Base-by-base conservation (phyloP, 345 rosid species). In the Melaleuca quinquenervia region DNA sequence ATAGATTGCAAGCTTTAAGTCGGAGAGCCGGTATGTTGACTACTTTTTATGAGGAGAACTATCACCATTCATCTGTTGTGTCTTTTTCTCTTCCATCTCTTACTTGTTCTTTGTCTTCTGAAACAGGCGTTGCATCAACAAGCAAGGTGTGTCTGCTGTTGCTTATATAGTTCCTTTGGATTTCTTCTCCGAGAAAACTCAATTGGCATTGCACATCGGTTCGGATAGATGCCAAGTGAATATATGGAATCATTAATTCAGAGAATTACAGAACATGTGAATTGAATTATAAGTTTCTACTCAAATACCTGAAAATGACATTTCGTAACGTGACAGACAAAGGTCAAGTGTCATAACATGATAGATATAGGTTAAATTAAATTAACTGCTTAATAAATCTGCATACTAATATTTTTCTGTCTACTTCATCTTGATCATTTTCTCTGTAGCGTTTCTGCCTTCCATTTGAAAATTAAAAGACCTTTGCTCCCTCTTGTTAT, bases 1-100 rank as follows among this genome's bases (percentile, higher is more conserved):
- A 95, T 62, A 95, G 99, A 87, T 89, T 97, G 86, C 97, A 92
- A 91, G 92, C 89, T 88, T 84, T 97, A 56, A 83, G 89, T 88
- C 89, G 88, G 86, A 93, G 98, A 78, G 85, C 96, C 84, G 96
- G 99, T 94, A 85, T 78, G 76, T 82, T 24, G 54, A 53, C 45
- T 49, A 22, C 45, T 7, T 48, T 53, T 1, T 36, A 32, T n/a
- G 50, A 50, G 55, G 80, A 70, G 22, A 70, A 70, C 80, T 21
- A 26, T 24, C 22, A 0, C 32, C 21, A 74, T 75, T 51, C 24
- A 11, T 85, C 44, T 51, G 45, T 50, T 27, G 9, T 21, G 29
- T 27, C 11, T n/a, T 80, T 26, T 62, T 51, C 24, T 50, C 50
- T 75, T 26, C 80, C 26, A 21, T 76, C 29, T 84, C 49, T 80